phyloP scores from a whole-genome alignment of 305 asterid genomes.

The Solanum hybrid region DNA sequence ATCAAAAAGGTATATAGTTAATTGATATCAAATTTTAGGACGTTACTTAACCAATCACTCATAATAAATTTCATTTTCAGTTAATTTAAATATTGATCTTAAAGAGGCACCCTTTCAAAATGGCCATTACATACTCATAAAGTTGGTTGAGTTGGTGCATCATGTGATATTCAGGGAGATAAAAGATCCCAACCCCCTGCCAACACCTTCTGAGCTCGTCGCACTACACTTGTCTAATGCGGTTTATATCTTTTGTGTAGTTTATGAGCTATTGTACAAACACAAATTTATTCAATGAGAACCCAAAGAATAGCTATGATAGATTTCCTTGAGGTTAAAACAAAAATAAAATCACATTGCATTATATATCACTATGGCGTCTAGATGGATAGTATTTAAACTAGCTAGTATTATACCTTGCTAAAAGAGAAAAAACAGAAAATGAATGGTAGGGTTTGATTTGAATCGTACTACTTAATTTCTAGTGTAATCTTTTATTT shows the following conservation, averaged over 20 bases:
- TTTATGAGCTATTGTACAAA: neutral
- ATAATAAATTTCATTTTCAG: neutral
- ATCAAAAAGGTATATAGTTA: neutral
- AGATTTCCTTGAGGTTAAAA: no score
- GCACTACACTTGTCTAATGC: neutral
- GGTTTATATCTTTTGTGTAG: no score
- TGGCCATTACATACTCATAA: neutral
- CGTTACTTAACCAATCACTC: neutral
- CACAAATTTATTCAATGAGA: no score
- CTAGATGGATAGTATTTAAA: neutral
- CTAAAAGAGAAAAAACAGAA: no score
- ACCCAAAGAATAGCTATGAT: no score
- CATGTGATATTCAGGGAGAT: neutral
- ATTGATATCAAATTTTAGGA: neutral
- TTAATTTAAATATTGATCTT: neutral
- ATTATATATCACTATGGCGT: neutral
- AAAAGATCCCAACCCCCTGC: no score
- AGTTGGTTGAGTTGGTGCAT: neutral
- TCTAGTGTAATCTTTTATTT: neutral
- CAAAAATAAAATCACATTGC: neutral
- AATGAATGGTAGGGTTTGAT: no score
- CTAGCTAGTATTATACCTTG: no score
- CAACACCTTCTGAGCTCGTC: neutral
- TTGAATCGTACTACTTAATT: neutral
- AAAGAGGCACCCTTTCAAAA: neutral